phyloP scores from a whole-genome alignment of 768 basidiomycete species.

The Amanita exitialis region DNA sequence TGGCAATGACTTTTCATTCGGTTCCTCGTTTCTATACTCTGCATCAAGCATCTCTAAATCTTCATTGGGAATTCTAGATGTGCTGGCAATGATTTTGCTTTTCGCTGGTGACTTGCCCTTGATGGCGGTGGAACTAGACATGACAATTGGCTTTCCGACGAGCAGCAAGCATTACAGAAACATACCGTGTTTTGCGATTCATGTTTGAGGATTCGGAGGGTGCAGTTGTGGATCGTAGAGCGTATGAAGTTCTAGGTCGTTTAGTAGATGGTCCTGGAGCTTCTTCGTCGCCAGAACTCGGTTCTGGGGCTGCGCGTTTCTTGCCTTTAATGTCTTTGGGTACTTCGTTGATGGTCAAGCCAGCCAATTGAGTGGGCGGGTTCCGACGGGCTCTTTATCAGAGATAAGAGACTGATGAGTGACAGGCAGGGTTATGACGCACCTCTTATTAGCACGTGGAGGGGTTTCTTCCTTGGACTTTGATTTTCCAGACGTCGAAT shows the following conservation, averaged over 20 bases:
- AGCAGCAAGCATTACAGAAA: conserved; percentile 6
- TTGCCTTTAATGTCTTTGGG: conserved; percentile 76
- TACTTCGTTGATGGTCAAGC: conserved; percentile 69
- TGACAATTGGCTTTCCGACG: conserved; percentile 9
- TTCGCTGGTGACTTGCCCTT: conserved; percentile 56
- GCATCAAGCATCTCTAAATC: conserved; percentile 73
- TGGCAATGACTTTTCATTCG: conserved; percentile 14
- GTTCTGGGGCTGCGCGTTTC: conserved; percentile 80
- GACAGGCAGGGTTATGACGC: conserved; percentile 19
- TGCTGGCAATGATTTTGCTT: conserved; percentile 49
- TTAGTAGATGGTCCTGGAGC: conserved; percentile 44
- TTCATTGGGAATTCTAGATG: conserved; percentile 58
- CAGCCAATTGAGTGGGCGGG: conserved; percentile 28
- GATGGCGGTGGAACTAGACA: conserved; percentile 33
- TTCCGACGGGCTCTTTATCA: conserved; percentile 48
- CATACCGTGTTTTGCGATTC: conserved; percentile 68
- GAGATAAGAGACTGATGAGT: conserved; percentile 16
- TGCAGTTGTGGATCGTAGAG: conserved; percentile 51
- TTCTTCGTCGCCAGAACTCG: conserved; percentile 57
- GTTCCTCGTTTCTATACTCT: conserved; percentile 21
- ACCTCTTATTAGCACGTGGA: conserved; percentile 53
- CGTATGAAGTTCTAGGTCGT: conserved; percentile 55
- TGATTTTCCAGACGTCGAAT: conserved; percentile 41
- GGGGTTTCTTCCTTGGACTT: conserved; percentile 52
- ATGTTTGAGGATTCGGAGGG: conserved; percentile 40